Percentiles rank a stretch among this genome's conserved stretches.
These are phyloP conservation scores for Barbarea vulgaris DNA, from an alignment of 345 rosid species.

Conservation along the genomic window DNA sequence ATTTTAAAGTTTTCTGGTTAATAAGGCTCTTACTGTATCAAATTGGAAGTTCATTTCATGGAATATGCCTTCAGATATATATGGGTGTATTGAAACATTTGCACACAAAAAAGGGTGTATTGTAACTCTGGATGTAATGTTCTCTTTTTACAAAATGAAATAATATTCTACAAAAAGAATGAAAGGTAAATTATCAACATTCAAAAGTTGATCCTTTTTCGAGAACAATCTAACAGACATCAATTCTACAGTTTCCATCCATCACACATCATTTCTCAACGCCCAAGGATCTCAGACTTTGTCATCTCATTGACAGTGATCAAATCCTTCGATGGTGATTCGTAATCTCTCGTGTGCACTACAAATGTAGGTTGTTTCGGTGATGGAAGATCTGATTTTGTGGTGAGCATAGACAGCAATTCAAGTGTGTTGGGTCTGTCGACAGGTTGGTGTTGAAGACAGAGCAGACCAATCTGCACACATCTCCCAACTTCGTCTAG, in stretches of 20 bases:
- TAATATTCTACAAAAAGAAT: neutral
- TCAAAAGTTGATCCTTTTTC: neutral
- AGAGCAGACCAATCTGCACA: slow-evolving; percentile 25
- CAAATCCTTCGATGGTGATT: neutral
- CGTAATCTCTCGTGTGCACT: neutral
- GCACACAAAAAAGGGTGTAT: too few species aligned
- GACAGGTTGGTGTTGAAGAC: slow-evolving; percentile 15
- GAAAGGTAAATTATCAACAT: neutral
- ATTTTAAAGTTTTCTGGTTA: too few species aligned
- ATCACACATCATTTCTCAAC: neutral
- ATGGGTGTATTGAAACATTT: too few species aligned
- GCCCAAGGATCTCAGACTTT: slow-evolving; percentile 10
- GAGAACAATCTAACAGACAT: neutral
- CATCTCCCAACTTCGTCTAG: slow-evolving; percentile 17
- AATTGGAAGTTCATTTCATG: too few species aligned
- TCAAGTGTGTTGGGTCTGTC: slow-evolving; percentile 24
- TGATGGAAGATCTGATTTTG: slow-evolving; percentile 15
- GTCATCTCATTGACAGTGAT: slow-evolving; percentile 17
- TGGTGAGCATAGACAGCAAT: slow-evolving; percentile 21
- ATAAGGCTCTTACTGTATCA: too few species aligned
- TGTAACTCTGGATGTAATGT: too few species aligned
- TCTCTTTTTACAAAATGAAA: neutral
- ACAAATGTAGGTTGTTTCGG: slow-evolving; percentile 24
- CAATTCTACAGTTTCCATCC: neutral
- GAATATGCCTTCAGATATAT: too few species aligned